Conservation (phyloP, 441 rosid genomes). For the Breynia disticha region DNA sequence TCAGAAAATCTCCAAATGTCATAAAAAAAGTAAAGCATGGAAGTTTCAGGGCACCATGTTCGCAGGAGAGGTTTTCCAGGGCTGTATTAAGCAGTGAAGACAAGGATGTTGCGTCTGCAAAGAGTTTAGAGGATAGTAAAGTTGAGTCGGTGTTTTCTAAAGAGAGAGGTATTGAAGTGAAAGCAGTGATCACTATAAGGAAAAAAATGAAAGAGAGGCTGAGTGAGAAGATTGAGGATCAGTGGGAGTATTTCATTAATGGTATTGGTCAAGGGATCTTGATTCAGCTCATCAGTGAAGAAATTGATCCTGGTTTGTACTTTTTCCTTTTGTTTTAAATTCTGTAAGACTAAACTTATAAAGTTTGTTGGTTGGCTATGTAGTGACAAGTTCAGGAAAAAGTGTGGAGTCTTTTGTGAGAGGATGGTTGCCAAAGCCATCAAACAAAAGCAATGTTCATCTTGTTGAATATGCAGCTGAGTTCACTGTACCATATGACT, state of each 20-base stretch:
- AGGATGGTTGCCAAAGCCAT: conserved; percentile 58
- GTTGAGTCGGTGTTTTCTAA: conserved; percentile 14
- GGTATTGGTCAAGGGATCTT: conserved; percentile 75
- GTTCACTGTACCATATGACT: conserved; percentile 55
- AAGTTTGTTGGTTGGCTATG: conserved; percentile 9
- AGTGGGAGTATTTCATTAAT: conserved; percentile 54
- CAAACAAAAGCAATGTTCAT: conserved; percentile 33
- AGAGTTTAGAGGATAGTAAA: conserved; percentile 17
- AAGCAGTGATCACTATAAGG: conserved; percentile 60
- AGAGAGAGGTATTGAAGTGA: conserved; percentile 31
- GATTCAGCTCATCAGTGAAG: conserved; percentile 77
- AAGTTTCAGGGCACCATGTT: neutral
- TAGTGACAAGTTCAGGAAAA: conserved; percentile 66
- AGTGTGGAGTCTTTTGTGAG: conserved; percentile 45
- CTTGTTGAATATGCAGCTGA: conserved; percentile 58
- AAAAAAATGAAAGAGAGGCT: conserved; percentile 73
- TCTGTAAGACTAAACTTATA: neutral
- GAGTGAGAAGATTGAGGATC: conserved; percentile 58
- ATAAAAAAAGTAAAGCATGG: conserved; percentile 9
- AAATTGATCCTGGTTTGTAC: conserved; percentile 72
- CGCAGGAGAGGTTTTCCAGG: conserved; percentile 4
- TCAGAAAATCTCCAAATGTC: conserved; percentile 26
- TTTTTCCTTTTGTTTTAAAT: neutral
- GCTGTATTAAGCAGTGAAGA: conserved; percentile 66
- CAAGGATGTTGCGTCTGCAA: conserved; percentile 36